Evolutionary conservation across 192 early-diverging fungal genomes (phyloP).

Genomic region (Pecoramyces ruminantium): DNA sequence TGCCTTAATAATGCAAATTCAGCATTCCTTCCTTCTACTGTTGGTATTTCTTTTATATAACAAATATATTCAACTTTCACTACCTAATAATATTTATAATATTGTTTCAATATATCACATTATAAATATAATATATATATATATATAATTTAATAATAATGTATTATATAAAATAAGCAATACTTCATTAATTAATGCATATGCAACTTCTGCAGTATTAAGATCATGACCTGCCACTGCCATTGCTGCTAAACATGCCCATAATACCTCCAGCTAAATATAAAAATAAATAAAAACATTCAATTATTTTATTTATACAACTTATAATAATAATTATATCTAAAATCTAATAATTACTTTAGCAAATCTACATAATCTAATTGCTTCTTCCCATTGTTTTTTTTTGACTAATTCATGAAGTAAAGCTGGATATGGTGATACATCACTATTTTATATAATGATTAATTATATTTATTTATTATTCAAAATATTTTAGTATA

Average conservation of each 20-base stretch:
- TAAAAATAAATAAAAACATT: background rate
- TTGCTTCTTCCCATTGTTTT: conserved; percentile 46
- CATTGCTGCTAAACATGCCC: conserved; percentile 42
- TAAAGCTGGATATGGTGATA: conserved; percentile 26
- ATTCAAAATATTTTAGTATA: background rate
- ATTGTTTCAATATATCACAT: no score
- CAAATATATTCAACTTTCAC: conserved; percentile 37
- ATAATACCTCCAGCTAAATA: conserved; percentile 25
- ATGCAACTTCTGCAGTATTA: conserved; percentile 43
- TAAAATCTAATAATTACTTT: conserved; percentile 9
- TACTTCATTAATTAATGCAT: conserved; percentile 37
- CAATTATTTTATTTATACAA: no score
- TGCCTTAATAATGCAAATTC: conserved; percentile 30
- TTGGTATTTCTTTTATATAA: conserved; percentile 29
- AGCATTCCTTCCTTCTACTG: conserved; percentile 23
- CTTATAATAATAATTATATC: no score
- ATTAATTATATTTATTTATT: background rate
- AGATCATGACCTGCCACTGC: conserved; percentile 29
- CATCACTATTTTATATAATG: conserved; percentile 14
- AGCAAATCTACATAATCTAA: conserved; percentile 28
- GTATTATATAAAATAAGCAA: background rate
- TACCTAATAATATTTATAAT: background rate
- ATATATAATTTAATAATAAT: no score
- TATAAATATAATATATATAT: no score
- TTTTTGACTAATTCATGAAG: conserved; percentile 30